Evolutionary conservation across 371 early-diverging fungal species (phyloP).

Genomic region (Lichtheimia hyalospora): DNA sequence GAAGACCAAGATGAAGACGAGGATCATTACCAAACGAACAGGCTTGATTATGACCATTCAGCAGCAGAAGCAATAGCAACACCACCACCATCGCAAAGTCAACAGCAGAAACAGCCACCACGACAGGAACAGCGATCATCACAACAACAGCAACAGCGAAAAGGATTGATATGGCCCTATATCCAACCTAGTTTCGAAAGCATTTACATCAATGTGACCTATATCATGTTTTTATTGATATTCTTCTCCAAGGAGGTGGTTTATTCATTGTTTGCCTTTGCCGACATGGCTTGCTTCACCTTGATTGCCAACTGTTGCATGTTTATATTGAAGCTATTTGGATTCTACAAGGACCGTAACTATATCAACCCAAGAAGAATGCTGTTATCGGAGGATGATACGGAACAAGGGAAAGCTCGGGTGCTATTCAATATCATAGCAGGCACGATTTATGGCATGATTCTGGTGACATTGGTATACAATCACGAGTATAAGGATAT

Average conservation of each 20-base stretch:
- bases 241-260: conserved; percentile 7
- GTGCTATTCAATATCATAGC: neutral
- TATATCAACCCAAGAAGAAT: conserved; percentile 1
- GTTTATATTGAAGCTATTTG: neutral
- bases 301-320: neutral
- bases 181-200: conserved; percentile 1
- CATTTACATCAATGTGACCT: conserved; percentile 5
- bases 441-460: neutral
- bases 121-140: neutral
- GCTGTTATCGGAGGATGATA: neutral
- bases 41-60: too few relatives aligned
- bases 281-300: neutral
- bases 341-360: neutral
- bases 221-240: conserved; percentile 1
- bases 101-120: neutral
- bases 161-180: conserved; percentile 7
- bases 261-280: neutral
- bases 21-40: too few relatives aligned
- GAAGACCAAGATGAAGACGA: too few relatives aligned
- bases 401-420: neutral
- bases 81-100: neutral
- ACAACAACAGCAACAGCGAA: neutral
- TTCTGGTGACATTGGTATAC: neutral
- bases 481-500: too few relatives aligned
- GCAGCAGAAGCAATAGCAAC: too few relatives aligned